These are phyloP conservation scores for Xylariomycetidae sp. DNA, from an alignment of 2,329 filamentous ascomycete species.

Conservation along the genomic window DNA sequence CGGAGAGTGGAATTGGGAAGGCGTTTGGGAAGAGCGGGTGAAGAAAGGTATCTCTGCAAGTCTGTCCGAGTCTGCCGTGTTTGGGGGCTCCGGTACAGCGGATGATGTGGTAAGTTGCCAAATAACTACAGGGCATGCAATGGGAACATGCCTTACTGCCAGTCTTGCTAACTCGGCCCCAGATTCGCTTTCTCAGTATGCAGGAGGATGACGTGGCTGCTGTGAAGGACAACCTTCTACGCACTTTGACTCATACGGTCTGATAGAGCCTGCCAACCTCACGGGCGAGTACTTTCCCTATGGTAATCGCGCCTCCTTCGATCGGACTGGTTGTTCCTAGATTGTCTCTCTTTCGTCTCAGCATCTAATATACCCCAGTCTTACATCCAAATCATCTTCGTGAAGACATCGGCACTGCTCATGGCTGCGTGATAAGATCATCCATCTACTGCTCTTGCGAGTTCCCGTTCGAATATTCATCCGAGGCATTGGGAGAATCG, in stretches of 20 bases:
- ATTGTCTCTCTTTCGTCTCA: too few species aligned
- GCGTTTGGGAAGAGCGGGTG: slow-evolving; percentile 89
- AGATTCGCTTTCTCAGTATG: slow-evolving; percentile 64
- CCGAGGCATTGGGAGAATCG: too few species aligned
- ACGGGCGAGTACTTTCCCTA: slow-evolving; percentile 2
- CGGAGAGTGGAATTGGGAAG: slow-evolving; percentile 95
- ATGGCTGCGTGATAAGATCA: too few species aligned
- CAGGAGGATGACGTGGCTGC: slow-evolving; percentile 52
- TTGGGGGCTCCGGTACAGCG: slow-evolving; percentile 50
- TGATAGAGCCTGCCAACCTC: background rate
- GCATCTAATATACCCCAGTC: background rate
- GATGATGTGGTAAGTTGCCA: slow-evolving; percentile 64
- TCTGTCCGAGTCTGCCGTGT: slow-evolving; percentile 73
- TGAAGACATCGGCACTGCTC: too few species aligned
- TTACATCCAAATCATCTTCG: too few species aligned
- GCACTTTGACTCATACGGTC: slow-evolving; percentile 35
- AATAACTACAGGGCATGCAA: slow-evolving; percentile 4
- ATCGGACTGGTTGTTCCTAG: too few species aligned
- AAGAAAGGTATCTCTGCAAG: slow-evolving; percentile 72
- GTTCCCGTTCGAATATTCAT: too few species aligned
- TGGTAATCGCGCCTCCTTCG: background rate
- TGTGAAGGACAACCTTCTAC: slow-evolving; percentile 52
- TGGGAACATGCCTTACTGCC: too few species aligned
- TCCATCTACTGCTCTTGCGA: too few species aligned
- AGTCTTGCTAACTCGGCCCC: slow-evolving; percentile 5